Evolutionary conservation across 495 filamentous ascomycete genomes (phyloP), one percentile per base, ranked within the genome.

Genomic region (Hypomontagnella submonticulosa): DNA sequence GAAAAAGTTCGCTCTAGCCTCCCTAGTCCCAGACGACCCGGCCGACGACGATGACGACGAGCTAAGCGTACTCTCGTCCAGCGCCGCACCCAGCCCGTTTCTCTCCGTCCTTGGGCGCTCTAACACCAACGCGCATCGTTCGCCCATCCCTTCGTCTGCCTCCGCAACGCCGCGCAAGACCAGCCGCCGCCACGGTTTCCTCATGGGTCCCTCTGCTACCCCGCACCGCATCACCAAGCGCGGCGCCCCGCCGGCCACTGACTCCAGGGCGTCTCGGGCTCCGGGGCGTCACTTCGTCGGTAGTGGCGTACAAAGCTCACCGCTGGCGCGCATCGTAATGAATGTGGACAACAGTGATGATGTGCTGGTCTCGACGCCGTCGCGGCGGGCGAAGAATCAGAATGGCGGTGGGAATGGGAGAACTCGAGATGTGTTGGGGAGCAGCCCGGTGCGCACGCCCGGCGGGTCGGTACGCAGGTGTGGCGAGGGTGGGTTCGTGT

Each of bases 401-500:
- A 27, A 27, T 27, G 10, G 36, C 9, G n/a, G 36, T 12, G 9
- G n/a, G 10, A 13, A 3, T 2, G 36, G 36, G 9, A 38, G 36
- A 13, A 13, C 36, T 2, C 9, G 33, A 11, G 36, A 13, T 38
- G 38, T 13, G 27, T 11, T 34, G 32, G 27, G 52, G 27, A 56
- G 70, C 9, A 54, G 72, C 77, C 6, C 72, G 58, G 62, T 80
- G 12, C 59, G 55, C 18, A 68, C 80, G 12, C 79, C 80, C 1
- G 77, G 79, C 4, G 81, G 80, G 0, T 73, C 75, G 40, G 64
- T 76, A 61, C 68, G 78, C 7, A 64, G 75, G 49, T 85, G 82
- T 57, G 82, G 82, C 4, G 73, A 80, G 62, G 73, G 69, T 43
- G 81, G 76, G 33, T 85, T 80, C 41, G 67, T 66, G 27, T 85